phyloP scores from a whole-genome alignment of 2,329 filamentous ascomycete species.

The Pseudopyricularia javanii region DNA sequence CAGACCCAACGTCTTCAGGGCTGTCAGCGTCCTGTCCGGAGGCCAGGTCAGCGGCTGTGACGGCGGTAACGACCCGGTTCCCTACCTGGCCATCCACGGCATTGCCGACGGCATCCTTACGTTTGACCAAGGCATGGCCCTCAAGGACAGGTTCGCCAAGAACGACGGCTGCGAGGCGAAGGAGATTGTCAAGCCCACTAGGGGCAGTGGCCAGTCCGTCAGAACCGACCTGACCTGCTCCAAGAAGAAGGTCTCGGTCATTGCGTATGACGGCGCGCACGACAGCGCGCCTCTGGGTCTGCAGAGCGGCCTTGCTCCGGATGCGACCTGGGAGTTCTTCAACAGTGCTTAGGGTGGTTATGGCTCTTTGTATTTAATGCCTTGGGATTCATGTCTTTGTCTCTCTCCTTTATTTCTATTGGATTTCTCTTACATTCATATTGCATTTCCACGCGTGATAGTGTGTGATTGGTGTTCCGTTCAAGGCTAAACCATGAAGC shows the following conservation, averaged over 20 bases:
- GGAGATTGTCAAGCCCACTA: background rate
- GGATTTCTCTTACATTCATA: too few relatives aligned
- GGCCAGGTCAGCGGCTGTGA: conserved; percentile 1
- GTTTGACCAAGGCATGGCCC: conserved; percentile 15
- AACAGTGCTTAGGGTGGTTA: background rate
- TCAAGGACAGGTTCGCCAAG: conserved; percentile 22
- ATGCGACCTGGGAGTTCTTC: background rate
- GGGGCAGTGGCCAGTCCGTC: conserved; percentile 6
- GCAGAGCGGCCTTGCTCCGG: background rate
- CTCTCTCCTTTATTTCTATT: too few relatives aligned
- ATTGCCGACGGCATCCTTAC: conserved; percentile 18
- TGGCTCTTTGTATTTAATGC: too few relatives aligned
- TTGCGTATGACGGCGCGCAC: background rate
- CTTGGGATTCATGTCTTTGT: too few relatives aligned
- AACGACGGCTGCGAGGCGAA: conserved; percentile 21
- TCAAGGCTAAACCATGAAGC: too few relatives aligned
- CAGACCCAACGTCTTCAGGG: conserved; percentile 21
- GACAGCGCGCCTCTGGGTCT: background rate
- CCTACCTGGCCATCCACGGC: conserved; percentile 1
- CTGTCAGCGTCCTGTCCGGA: conserved; percentile 12
- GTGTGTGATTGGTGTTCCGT: too few relatives aligned
- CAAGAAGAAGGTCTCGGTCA: background rate
- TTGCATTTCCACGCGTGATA: too few relatives aligned
- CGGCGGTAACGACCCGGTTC: background rate
- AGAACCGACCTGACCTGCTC: conserved; percentile 9